Percentiles rank a stretch among this genome's conserved stretches.
phyloP scores from a whole-genome alignment of 2,329 filamentous ascomycete species.

The Cordyceps pruinosa region DNA sequence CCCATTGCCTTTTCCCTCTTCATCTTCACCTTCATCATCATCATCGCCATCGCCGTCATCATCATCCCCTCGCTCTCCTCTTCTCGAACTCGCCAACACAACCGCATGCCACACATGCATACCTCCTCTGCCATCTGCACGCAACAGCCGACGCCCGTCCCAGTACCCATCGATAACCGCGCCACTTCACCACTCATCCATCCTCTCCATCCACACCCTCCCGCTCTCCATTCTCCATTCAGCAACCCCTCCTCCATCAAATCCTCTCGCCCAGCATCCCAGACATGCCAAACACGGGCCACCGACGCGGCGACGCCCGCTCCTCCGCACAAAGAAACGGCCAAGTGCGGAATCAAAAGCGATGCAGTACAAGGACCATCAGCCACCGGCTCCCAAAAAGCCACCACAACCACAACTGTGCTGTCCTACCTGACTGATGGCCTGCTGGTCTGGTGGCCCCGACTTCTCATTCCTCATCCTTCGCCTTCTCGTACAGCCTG shows the following conservation, averaged over 20 bases:
- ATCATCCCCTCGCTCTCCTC: neutral
- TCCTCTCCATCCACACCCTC: neutral
- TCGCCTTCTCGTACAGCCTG: neutral
- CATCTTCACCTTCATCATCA: too few relatives aligned
- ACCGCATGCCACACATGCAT: neutral
- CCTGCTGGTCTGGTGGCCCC: too few relatives aligned
- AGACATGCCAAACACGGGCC: too few relatives aligned
- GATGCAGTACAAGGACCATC: neutral
- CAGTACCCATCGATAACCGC: constrained; percentile 3
- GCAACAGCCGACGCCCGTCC: neutral
- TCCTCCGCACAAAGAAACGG: neutral
- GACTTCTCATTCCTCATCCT: neutral
- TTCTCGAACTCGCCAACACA: neutral
- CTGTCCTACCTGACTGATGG: too few relatives aligned
- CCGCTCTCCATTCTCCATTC: neutral
- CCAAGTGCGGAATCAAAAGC: neutral
- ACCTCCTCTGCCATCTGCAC: neutral
- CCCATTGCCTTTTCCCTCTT: too few relatives aligned
- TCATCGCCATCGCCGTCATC: neutral
- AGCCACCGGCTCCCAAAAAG: neutral
- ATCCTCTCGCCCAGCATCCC: neutral
- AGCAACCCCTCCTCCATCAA: neutral
- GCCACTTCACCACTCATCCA: neutral
- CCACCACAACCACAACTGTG: too few relatives aligned
- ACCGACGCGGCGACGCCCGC: neutral